Evolutionary conservation across 768 basidiomycete genomes (phyloP).

Genomic region (Cystobasidium onofrii): DNA sequence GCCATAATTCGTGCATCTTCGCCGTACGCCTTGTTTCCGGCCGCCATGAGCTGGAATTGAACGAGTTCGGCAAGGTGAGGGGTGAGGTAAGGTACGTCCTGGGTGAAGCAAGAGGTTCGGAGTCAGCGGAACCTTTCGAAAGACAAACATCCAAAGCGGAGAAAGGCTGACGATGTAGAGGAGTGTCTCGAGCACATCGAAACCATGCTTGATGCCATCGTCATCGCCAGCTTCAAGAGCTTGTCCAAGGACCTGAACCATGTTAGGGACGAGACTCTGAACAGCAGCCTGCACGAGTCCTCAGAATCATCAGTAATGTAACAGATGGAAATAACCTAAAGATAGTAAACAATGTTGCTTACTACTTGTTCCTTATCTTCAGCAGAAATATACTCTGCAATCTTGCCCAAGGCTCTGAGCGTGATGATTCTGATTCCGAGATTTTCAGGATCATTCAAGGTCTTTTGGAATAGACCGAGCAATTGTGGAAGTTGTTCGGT

Average conservation of each 20-base stretch:
- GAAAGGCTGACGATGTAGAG: slow-evolving; percentile 77
- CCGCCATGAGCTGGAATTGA: slow-evolving; percentile 75
- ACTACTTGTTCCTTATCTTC: slow-evolving; percentile 83
- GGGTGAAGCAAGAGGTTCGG: background rate
- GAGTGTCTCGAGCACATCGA: slow-evolving; percentile 92
- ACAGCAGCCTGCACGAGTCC: slow-evolving; percentile 78
- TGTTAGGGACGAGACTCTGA: slow-evolving; percentile 73
- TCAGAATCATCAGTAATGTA: too few relatives aligned
- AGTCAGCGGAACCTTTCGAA: too few relatives aligned
- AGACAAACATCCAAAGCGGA: too few relatives aligned
- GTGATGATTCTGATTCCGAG: slow-evolving; percentile 83
- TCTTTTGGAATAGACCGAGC: slow-evolving; percentile 66
- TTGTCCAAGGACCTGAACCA: slow-evolving; percentile 81
- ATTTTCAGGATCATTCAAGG: slow-evolving; percentile 74
- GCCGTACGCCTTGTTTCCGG: slow-evolving; percentile 67
- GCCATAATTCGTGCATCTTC: slow-evolving; percentile 76
- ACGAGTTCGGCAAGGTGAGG: slow-evolving; percentile 80
- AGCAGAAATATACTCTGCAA: slow-evolving; percentile 82
- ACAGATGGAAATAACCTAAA: too few relatives aligned
- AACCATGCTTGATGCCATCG: slow-evolving; percentile 71
- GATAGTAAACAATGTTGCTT: too few relatives aligned
- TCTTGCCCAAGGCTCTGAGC: slow-evolving; percentile 78
- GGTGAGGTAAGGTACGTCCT: slow-evolving; percentile 90
- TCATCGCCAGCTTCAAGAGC: slow-evolving; percentile 72
- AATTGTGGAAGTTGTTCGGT: slow-evolving; percentile 59